Conservation (phyloP, 2,329 filamentous ascomycete species). For the Eutypa lata region DNA sequence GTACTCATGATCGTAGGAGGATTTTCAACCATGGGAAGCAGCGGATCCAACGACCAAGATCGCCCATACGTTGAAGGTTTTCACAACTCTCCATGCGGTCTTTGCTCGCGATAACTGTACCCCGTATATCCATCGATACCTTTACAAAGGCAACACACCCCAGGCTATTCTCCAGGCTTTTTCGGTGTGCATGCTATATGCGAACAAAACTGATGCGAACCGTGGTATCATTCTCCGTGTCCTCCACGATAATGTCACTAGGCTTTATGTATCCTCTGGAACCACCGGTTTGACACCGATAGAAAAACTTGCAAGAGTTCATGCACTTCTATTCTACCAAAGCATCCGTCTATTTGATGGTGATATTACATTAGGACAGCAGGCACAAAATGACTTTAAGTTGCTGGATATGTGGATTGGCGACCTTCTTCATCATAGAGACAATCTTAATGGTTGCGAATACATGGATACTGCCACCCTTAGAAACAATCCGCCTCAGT, state of each 20-base stretch:
- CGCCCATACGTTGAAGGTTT: slow-evolving; percentile 30
- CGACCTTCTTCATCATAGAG: slow-evolving; percentile 30
- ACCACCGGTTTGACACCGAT: slow-evolving; percentile 19
- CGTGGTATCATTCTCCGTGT: slow-evolving; percentile 37
- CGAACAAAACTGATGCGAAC: slow-evolving; percentile 33
- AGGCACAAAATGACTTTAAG: slow-evolving; percentile 37
- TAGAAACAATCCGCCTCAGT: slow-evolving; percentile 33
- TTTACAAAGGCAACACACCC: slow-evolving; percentile 39
- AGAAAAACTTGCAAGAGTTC: slow-evolving; percentile 41
- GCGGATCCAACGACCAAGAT: slow-evolving; percentile 38
- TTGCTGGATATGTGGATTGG: slow-evolving; percentile 35
- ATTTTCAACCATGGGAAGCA: slow-evolving; percentile 24
- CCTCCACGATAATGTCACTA: slow-evolving; percentile 34
- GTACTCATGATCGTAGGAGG: slow-evolving; percentile 10
- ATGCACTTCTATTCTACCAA: slow-evolving; percentile 40
- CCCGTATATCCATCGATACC: slow-evolving; percentile 40
- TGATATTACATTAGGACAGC: slow-evolving; percentile 35
- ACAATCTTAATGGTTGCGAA: slow-evolving; percentile 31
- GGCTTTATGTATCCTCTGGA: slow-evolving; percentile 33
- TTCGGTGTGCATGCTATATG: slow-evolving; percentile 37
- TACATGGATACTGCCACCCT: slow-evolving; percentile 17
- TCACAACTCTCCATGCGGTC: slow-evolving; percentile 30
- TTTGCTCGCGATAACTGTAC: slow-evolving; percentile 35
- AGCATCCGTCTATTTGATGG: slow-evolving; percentile 42
- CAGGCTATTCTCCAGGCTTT: slow-evolving; percentile 38